Evolutionary conservation across 306 rosid genomes (phyloP).

Genomic region (Carpinus viminea): DNA sequence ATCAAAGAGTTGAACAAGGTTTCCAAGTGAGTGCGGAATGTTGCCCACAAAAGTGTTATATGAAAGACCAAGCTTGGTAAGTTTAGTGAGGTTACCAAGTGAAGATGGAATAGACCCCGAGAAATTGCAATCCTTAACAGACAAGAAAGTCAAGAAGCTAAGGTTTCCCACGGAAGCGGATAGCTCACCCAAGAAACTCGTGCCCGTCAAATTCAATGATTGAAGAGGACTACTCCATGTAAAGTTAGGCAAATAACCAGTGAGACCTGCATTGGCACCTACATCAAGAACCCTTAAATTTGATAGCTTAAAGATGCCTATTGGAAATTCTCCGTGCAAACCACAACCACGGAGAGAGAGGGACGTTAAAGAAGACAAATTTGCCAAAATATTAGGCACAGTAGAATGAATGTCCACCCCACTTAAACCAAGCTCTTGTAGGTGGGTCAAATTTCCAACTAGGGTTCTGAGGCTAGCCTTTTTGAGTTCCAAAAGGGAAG

Average conservation of each 20-base stretch:
- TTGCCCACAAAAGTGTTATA: no score
- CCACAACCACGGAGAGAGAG: accelerated
- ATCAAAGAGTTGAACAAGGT: no score
- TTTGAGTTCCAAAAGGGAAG: no score
- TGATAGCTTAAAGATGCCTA: constrained; percentile 7
- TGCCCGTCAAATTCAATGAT: neutral
- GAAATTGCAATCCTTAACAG: neutral
- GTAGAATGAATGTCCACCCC: constrained; percentile 2
- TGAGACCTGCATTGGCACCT: neutral
- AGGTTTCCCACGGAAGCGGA: neutral
- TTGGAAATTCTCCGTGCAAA: constrained; percentile 7
- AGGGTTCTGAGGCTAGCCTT: no score
- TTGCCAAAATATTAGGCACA: neutral
- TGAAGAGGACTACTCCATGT: neutral
- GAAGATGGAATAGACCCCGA: neutral
- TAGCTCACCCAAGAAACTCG: neutral
- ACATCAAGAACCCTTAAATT: neutral
- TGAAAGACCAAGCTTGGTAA: no score
- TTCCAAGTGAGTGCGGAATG: no score
- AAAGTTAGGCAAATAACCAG: neutral
- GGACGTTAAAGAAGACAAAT: neutral
- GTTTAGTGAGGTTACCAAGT: no score
- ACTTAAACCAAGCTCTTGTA: no score
- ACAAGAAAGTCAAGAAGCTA: neutral
- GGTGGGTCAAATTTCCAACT: no score